Base-by-base conservation (phyloP, 306 rosid species). In the Ochetophila trinervis region DNA sequence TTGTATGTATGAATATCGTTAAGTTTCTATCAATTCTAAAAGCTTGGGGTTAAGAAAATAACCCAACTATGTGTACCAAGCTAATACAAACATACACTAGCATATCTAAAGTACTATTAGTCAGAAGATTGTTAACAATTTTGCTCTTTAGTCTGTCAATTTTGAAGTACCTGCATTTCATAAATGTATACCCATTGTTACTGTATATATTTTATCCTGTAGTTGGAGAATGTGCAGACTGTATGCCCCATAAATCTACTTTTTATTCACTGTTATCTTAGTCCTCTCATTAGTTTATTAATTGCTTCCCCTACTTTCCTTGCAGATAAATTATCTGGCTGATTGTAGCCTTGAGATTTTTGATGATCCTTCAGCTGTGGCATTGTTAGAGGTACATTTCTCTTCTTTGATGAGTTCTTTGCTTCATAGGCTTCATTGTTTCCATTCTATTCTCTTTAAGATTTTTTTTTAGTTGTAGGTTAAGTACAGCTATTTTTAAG, bases 311-410 rank as follows among this genome's bases (percentile, higher is more conserved):
- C 24, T 35, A 37, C 53, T 37, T 53, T 34, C 2, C 20, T 77
- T 74, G 68, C 87, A 91, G 95, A 77, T 89, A 70, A 92, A 92
- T 83, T 92, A 89, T 69, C 78, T 84, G 57, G 88, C 81, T 48
- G 98, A 92, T 78, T 92, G 94, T 63, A 93, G 97, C 72, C 90
- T 88, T 73, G 99, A 93, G 80, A 86, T 90, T 57, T 84, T 86
- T 45, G 96, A 93, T 24, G 99, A 93, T 83, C 99, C 99, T 19
- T 72, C 90, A 61, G 79, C 85, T 55, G 66, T 71, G 76, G 96
- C 96, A 57, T 68, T 87, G 62, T 16, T 83, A 64, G 90, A 90
- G 99, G 99, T 93, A 70, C 45, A 52, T 27, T 20, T 37, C 63
- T 80, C 56, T 52, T 75, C 65, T 30, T 60, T 70, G 21, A 16